A percentile compares a stretch with the other conserved stretches of the same genome.
Conservation (phyloP, 2,329 filamentous ascomycete genomes). For the Trichoderma arundinaceum region DNA sequence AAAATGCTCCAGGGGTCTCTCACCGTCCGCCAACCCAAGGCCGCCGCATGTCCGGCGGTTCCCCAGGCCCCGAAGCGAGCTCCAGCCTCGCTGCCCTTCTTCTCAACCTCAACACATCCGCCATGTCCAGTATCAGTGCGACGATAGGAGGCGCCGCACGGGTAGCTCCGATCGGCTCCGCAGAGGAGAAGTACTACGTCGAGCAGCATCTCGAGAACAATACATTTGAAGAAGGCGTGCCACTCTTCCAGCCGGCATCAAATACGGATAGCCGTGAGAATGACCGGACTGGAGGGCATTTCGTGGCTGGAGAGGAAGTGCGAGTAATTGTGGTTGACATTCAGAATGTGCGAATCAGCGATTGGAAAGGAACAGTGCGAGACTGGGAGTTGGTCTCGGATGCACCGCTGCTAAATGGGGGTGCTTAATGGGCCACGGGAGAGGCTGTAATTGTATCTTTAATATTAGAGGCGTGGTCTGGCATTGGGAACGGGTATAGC, state of each 20-base stretch:
- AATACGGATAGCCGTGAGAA: slow-evolving; percentile 51
- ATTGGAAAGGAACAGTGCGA: slow-evolving; percentile 92
- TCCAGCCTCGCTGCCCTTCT: slow-evolving; percentile 83
- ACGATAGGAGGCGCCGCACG: slow-evolving; percentile 90
- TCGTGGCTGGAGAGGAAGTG: slow-evolving; percentile 82
- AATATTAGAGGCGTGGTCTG: background rate
- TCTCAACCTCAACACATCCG: slow-evolving; percentile 88
- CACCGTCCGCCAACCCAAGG: slow-evolving; percentile 81
- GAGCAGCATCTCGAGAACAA: slow-evolving; percentile 89
- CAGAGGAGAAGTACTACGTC: slow-evolving; percentile 85
- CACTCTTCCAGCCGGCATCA: slow-evolving; percentile 42
- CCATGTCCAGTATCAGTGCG: slow-evolving; percentile 84
- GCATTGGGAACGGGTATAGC: background rate
- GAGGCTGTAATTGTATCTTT: background rate
- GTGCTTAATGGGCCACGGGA: slow-evolving; percentile 35
- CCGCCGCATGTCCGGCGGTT: slow-evolving; percentile 63
- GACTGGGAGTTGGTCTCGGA: slow-evolving; percentile 68
- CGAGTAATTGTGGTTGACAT: slow-evolving; percentile 87
- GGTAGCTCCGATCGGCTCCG: slow-evolving; percentile 72
- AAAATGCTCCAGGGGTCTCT: slow-evolving; percentile 69
- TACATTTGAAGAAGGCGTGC: slow-evolving; percentile 69
- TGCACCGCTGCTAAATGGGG: slow-evolving; percentile 50
- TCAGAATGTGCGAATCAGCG: slow-evolving; percentile 83
- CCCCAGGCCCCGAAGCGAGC: slow-evolving; percentile 66
- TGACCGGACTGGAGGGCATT: slow-evolving; percentile 62